Evolutionary conservation across 139 green algal genomes (phyloP).

Genomic region (Limnomonas spitsbergensis): DNA sequence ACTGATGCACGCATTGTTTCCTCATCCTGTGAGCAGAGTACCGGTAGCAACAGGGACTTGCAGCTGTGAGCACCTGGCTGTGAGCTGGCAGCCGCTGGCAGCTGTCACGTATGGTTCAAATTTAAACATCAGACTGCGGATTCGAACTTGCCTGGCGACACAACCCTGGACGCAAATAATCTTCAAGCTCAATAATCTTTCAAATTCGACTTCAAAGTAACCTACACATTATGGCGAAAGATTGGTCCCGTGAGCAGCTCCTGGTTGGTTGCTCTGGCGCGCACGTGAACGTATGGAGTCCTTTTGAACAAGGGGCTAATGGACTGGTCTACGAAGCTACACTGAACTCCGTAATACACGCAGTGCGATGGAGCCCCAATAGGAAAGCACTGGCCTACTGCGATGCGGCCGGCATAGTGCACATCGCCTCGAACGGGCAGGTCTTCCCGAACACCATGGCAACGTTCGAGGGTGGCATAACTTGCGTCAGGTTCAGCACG

Average conservation of each 20-base stretch:
- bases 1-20: no score
- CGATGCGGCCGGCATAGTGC: background rate
- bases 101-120: no score
- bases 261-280: background rate
- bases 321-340: background rate
- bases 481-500: background rate
- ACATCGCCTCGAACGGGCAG: background rate
- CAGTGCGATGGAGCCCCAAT: constrained; percentile 4
- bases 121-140: no score
- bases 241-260: background rate
- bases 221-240: no score
- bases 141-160: no score
- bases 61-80: no score
- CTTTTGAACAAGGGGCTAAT: background rate
- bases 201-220: no score
- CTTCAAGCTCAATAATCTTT: no score
- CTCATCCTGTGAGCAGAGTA: no score
- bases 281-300: background rate
- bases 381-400: background rate
- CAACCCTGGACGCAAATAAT: no score
- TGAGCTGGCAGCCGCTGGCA: no score
- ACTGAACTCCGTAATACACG: background rate
- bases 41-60: no score
- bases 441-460: background rate
- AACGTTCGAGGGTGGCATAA: background rate